Evolutionary conservation across 2,329 filamentous ascomycete species (phyloP).

Genomic region (Xylaria polymorpha): DNA sequence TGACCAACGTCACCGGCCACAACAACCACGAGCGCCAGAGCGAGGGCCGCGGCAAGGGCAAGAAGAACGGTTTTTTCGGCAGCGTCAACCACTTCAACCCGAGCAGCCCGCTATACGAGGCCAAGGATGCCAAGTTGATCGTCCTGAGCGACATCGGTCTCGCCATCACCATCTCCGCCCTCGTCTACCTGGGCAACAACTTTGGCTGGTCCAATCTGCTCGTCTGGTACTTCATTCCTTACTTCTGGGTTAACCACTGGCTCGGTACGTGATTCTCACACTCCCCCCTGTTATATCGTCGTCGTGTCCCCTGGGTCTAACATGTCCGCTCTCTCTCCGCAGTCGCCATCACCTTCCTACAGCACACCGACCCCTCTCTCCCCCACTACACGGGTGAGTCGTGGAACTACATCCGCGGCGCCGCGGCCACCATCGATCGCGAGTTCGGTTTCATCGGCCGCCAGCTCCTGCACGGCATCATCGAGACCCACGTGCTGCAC

Average conservation of each 20-base stretch:
- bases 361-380: conserved; percentile 94
- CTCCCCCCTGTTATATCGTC: neutral
- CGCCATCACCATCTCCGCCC: conserved; percentile 67
- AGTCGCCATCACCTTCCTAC: conserved; percentile 97
- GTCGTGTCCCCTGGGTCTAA: conserved; percentile 33
- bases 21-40: conserved; percentile 90
- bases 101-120: conserved; percentile 88
- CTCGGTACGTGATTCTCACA: conserved; percentile 75
- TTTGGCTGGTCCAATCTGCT: conserved; percentile 88
- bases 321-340: conserved; percentile 46
- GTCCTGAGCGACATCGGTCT: conserved; percentile 87
- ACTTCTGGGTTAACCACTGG: conserved; percentile 99
- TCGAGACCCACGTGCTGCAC: conserved; percentile 97
- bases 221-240: conserved; percentile 95
- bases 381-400: conserved; percentile 88
- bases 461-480: conserved; percentile 90
- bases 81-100: conserved; percentile 98
- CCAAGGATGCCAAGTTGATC: conserved; percentile 89
- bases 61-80: conserved; percentile 80
- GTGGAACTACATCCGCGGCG: conserved; percentile 95
- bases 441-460: conserved; percentile 97
- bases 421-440: conserved; percentile 94
- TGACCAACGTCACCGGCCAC: conserved; percentile 95
- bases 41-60: conserved; percentile 93
- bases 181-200: conserved; percentile 77